phyloP scores from a whole-genome alignment of 495 filamentous ascomycete genomes.

The Amorphotheca resinae region DNA sequence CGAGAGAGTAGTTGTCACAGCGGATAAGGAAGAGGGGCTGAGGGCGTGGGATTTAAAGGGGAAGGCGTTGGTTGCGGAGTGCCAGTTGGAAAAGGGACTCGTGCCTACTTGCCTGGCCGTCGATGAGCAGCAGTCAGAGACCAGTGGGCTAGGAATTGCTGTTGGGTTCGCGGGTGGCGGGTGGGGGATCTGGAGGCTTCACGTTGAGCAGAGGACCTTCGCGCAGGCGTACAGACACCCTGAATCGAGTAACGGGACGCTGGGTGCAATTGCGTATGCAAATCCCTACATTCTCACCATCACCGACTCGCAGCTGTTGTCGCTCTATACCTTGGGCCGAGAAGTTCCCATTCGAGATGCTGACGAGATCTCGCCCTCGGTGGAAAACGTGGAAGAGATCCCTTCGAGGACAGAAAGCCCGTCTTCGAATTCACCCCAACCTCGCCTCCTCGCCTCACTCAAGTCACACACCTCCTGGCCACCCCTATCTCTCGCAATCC shows the following conservation, averaged over 20 bases:
- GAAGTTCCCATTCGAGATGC: neutral
- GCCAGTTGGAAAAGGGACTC: slow-evolving; percentile 20
- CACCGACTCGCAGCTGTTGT: slow-evolving; percentile 56
- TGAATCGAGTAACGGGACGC: slow-evolving; percentile 40
- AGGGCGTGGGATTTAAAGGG: slow-evolving; percentile 65
- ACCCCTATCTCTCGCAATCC: slow-evolving; percentile 68
- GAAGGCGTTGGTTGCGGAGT: slow-evolving; percentile 40
- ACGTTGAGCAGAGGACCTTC: slow-evolving; percentile 26
- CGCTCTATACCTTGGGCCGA: slow-evolving; percentile 44
- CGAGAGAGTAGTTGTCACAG: slow-evolving; percentile 66
- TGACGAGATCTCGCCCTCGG: neutral
- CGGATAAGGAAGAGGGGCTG: slow-evolving; percentile 55
- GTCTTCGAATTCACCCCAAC: neutral
- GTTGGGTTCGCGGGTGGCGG: slow-evolving; percentile 69
- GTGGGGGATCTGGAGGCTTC: slow-evolving; percentile 51
- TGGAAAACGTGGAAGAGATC: neutral
- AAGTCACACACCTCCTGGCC: slow-evolving; percentile 69
- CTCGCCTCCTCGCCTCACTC: slow-evolving; percentile 62
- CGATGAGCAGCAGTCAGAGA: slow-evolving; percentile 15
- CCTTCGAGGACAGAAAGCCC: neutral
- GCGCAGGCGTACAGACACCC: slow-evolving; percentile 34
- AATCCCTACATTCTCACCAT: slow-evolving; percentile 71
- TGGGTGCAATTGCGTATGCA: slow-evolving; percentile 64
- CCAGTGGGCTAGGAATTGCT: slow-evolving; percentile 33
- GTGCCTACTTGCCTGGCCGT: slow-evolving; percentile 40